Base-by-base conservation (phyloP, 257 asterid genomes). In the Echium plantagineum region DNA sequence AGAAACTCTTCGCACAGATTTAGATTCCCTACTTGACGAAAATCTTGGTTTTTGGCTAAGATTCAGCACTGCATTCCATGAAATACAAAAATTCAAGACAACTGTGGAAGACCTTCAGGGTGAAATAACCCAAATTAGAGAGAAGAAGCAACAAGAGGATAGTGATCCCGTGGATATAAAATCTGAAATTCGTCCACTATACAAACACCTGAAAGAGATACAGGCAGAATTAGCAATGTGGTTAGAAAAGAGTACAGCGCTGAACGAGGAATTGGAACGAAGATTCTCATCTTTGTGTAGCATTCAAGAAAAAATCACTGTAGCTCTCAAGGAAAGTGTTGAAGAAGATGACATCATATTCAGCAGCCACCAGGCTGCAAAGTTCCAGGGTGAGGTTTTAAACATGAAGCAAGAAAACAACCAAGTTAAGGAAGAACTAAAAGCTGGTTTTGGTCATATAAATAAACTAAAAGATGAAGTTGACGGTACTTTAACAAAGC, bases 371-470 rank as follows among this genome's bases (percentile, higher is more conserved):
- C 95, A 88, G 71, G 98, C 98, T 53, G 98, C 98, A 57, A 88
- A 83, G 61, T 69, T 88, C 69, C 95, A 88, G 71, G 98, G 98
- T 26, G 97, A 91, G 78, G 74, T 83, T 57, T 52, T 81, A 82
- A 88, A 83, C 79, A 91, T 88, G 98, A 86, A 86, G 70, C 98
- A 88, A 63, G 98, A 91, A 65, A 91, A 88, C 77, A 85, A 78
- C 63, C 89, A 78, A 80, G 94, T 91, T 0, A 82, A 81, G 57
- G 89, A 82, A 63, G 94, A 91, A 64, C 77, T 91, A 13, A 82
- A 84, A 67, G 66, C 90, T 3, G 94, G 94, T 24, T 71, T 74
- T 4, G 94, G 84, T 60, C 87, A 82, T 31, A 84, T 81, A 32
- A 78, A 77, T 17, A 15, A 58, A 21, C 87, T 91, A 52, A 95